Evolutionary conservation across 2,329 filamentous ascomycete species (phyloP), one percentile per base, ranked within the genome.

Genomic region (Nigrospora sphaerica): DNA sequence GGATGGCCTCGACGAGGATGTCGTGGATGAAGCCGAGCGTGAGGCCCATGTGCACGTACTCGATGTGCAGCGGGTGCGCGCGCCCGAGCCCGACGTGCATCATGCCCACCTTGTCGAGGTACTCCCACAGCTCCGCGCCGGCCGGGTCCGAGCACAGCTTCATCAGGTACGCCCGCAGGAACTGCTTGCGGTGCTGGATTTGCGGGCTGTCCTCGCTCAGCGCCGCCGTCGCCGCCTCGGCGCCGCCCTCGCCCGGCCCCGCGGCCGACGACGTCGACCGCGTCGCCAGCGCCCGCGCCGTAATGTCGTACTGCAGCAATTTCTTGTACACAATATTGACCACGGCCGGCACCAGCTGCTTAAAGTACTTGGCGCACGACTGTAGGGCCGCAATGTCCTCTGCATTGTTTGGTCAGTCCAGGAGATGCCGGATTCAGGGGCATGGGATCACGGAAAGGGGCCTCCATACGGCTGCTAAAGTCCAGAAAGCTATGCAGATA

Each of bases 271-370:
- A 4, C 2, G 78, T 81, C 50, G 73, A 77, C 18, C 75, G 67
- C 1, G 78, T 81, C 48, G 81, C 76, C 62, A 92, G 89, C 13
- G 86, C 85, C 45, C 85, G 78, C 1, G 88, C 86, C 4, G 88
- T 93, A 62, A 92, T 88, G 61, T 92, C 88, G 65, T 87, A 88
- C 58, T 83, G 79, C 12, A 92, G 72, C 1, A 93, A 76, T 62
- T 92, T 92, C 59, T 83, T 82, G 71, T 92, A 93, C 32, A 92
- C 85, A 49, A 90, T 86, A 65, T 91, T 89, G 58, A 92, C 86
- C 18, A 93, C 78, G 39, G 86, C 83, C 1, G 88, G 88, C 52
- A 92, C 89, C 32, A 92, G 77, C n/a, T 83, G 80, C 58, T 85
- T 86, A 69, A 90, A 84, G 67, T 89, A 89, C 63, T 88, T 88